Base-by-base conservation (phyloP, 192 early-diverging fungal genomes). In the Lobosporangium transversale region DNA sequence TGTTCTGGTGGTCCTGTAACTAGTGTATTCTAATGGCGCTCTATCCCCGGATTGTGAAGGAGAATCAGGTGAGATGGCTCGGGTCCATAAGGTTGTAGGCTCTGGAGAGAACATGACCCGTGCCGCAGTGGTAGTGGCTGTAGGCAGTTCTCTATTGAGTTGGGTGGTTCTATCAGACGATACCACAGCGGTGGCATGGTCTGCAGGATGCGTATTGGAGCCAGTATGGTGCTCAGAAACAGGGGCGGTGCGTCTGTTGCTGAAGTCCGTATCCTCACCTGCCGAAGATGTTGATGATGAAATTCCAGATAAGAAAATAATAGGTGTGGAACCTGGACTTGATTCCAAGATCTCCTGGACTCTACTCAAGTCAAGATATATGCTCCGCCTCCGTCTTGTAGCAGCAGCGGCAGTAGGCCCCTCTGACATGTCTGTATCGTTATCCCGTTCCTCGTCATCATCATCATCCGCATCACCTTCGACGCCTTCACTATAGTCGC, bases 371-470 rank as follows among this genome's bases (percentile, higher is more conserved):
- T 73, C 70, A 0, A 73, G 30, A 0, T 61, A 27, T 15, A 55
- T 60, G 26, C n/a, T 29, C 17, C 55, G 35, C n/a, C 51, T 15
- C 9, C 17, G 45, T 23, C 44, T 21, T 35, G 58, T 14, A 14
- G 37, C 37, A 14, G 37, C 37, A 10, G 37, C 37, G 37, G 37
- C 37, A n/a, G n/a, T n/a, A n/a, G n/a, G 17, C 9, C 70, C 62
- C 8, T 74, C 70, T 21, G 62, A 74, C 17, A 65, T 8, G 33
- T 75, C 70, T 3, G 70, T 75, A 29, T 66, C 70, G 14, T 60
- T 53, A 12, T 47, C 62, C 1, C 50, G 55, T 23, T 75, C 70
- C 32, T 75, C 62, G 21, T 66, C 70, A 43, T 75, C 70, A n/a
- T 75, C 62, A 31, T 65, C 63, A 43, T 75, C 70, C 2, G 49